These are phyloP conservation scores for Nidula niveotomentosa DNA, from an alignment of 1,284 basidiomycete genomes.

Conservation along the genomic window DNA sequence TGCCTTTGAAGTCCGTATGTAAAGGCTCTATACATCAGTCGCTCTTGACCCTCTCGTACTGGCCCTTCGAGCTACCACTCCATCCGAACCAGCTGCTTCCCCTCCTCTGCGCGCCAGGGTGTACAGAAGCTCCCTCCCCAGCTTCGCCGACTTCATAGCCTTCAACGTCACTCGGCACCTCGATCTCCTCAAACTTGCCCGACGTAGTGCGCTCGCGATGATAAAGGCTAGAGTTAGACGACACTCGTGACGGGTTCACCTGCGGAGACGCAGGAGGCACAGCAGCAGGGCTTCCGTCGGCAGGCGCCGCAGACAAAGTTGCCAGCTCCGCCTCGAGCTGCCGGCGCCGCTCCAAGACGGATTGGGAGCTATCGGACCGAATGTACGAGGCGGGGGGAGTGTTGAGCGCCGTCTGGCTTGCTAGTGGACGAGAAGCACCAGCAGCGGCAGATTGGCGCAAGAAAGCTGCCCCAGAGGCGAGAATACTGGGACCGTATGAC, in stretches of 20 bases:
- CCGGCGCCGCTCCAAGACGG: slow-evolving; percentile 41
- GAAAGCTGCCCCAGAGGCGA: slow-evolving; percentile 64
- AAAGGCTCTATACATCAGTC: slow-evolving; percentile 20
- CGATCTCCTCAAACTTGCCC: slow-evolving; percentile 60
- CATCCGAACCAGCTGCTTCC: slow-evolving; percentile 43
- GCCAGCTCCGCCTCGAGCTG: slow-evolving; percentile 62
- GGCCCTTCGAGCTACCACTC: slow-evolving; percentile 26
- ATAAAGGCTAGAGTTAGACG: slow-evolving; percentile 40
- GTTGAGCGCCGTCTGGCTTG: slow-evolving; percentile 10
- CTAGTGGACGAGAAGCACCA: slow-evolving; percentile 18
- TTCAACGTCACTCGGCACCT: slow-evolving; percentile 65
- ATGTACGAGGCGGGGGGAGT: slow-evolving; percentile 12
- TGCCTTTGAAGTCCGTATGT: too few relatives aligned
- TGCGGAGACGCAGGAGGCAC: slow-evolving; percentile 31
- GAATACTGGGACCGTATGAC: slow-evolving; percentile 70
- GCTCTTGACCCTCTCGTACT: slow-evolving; percentile 39
- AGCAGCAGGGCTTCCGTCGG: slow-evolving; percentile 13
- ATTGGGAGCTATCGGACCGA: slow-evolving; percentile 1
- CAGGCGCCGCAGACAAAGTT: slow-evolving; percentile 29
- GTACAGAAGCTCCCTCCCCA: slow-evolving; percentile 16
- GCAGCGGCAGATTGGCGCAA: slow-evolving; percentile 46
- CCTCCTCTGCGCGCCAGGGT: slow-evolving; percentile 7
- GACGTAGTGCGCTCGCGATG: slow-evolving; percentile 41
- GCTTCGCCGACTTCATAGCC: slow-evolving; percentile 43
- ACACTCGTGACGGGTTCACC: slow-evolving; percentile 27